These are phyloP conservation scores for Herpetomonas samuelpessoai DNA, from an alignment of 208 protist species.

Conservation along the genomic window DNA sequence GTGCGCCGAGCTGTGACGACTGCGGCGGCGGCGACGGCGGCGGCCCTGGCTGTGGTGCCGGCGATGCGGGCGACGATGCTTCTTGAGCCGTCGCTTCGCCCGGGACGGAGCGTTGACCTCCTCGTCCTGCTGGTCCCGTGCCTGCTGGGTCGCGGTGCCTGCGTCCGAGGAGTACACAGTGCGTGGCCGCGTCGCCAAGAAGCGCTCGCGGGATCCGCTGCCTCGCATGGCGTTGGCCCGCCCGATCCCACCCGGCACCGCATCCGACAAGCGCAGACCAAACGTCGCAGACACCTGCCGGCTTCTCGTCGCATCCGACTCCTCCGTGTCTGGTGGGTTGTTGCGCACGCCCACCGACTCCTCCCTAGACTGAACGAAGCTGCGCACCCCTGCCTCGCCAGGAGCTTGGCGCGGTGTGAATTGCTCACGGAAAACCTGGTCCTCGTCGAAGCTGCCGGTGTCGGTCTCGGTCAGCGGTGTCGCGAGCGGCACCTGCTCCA, in stretches of 20 bases:
- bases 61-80: slow-evolving; percentile 6
- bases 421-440: background rate
- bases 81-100: slow-evolving; percentile 31
- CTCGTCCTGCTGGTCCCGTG: slow-evolving; percentile 8
- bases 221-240: slow-evolving; percentile 1
- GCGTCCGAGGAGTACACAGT: slow-evolving; percentile 11
- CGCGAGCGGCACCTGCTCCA: too few relatives aligned
- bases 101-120: slow-evolving; percentile 17
- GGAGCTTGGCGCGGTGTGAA: background rate
- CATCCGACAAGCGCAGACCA: slow-evolving; percentile 3
- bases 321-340: background rate
- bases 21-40: too few relatives aligned
- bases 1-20: too few relatives aligned
- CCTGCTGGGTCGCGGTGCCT: slow-evolving; percentile 11
- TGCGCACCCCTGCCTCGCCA: background rate
- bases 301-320: background rate
- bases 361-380: background rate
- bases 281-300: background rate
- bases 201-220: slow-evolving; percentile 3
- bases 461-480: too few relatives aligned
- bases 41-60: background rate
- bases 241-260: background rate
- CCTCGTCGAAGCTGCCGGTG: background rate
- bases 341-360: background rate
- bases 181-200: slow-evolving; percentile 6